Evolutionary conservation across 1,139 yeast species (phyloP).

Genomic region (Diutina sp.): DNA sequence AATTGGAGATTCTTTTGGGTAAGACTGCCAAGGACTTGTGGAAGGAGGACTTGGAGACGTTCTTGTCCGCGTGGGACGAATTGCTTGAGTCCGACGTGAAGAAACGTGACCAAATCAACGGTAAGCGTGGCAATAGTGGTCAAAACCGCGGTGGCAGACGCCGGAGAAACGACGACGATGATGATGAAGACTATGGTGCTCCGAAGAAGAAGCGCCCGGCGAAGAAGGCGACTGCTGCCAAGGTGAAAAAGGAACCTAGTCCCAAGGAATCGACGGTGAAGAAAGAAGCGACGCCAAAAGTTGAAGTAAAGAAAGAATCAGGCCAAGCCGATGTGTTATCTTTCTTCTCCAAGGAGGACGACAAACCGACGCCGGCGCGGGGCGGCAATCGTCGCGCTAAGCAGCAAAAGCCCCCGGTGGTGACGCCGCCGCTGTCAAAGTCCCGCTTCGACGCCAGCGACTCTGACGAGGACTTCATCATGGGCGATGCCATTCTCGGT

Average conservation of each 20-base stretch:
- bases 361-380: neutral
- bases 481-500: neutral
- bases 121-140: slow-evolving; percentile 15
- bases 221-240: slow-evolving; percentile 6
- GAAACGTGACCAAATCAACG: slow-evolving; percentile 19
- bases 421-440: neutral
- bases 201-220: slow-evolving; percentile 8
- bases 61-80: slow-evolving; percentile 50
- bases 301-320: neutral
- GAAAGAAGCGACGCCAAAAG: neutral
- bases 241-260: neutral
- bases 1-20: slow-evolving; percentile 52
- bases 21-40: slow-evolving; percentile 81
- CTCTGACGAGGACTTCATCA: neutral
- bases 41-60: slow-evolving; percentile 70
- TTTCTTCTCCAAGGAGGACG: neutral
- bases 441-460: neutral
- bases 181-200: slow-evolving; percentile 8
- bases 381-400: no score
- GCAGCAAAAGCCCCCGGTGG: neutral
- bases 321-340: neutral
- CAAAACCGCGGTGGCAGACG: slow-evolving; percentile 2
- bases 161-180: slow-evolving; percentile 10
- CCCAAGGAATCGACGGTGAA: neutral
- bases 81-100: slow-evolving; percentile 31